These are phyloP conservation scores for Paratrimastix pyriformis DNA, from an alignment of 78 protist genomes.

Conservation along the genomic window DNA sequence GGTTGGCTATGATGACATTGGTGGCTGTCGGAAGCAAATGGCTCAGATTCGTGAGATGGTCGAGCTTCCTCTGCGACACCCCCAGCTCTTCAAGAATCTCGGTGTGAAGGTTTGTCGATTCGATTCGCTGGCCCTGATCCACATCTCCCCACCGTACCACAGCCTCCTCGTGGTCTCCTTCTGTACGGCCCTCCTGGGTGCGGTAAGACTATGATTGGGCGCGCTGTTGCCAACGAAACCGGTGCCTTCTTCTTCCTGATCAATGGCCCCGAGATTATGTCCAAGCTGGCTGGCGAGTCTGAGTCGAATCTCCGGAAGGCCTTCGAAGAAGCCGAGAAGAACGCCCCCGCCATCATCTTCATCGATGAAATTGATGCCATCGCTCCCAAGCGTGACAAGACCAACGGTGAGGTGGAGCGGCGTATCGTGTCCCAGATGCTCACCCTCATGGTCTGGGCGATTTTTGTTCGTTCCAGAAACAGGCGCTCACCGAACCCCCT, in stretches of 20 bases:
- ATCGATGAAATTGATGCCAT: slow-evolving; percentile 99
- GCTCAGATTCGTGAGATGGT: slow-evolving; percentile 97
- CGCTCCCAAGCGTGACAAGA: slow-evolving; percentile 99
- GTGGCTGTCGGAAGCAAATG: slow-evolving; percentile 96
- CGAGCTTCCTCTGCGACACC: slow-evolving; percentile 99
- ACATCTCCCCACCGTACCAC: too few species aligned
- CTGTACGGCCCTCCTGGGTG: slow-evolving; percentile 99
- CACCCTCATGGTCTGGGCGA: slow-evolving; percentile 98
- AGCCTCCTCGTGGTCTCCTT: slow-evolving; percentile 68
- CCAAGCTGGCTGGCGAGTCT: slow-evolving; percentile 98
- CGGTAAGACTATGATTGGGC: slow-evolving; percentile 99
- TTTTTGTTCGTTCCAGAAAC: too few species aligned
- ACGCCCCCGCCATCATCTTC: slow-evolving; percentile 97
- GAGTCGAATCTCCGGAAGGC: slow-evolving; percentile 96
- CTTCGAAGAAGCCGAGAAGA: slow-evolving; percentile 99
- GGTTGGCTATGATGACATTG: slow-evolving; percentile 98
- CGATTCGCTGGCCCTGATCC: too few species aligned
- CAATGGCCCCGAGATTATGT: slow-evolving; percentile 99
- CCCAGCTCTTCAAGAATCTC: slow-evolving; percentile 87
- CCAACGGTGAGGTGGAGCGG: slow-evolving; percentile 99
- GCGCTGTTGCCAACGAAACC: slow-evolving; percentile 99
- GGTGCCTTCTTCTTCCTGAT: slow-evolving; percentile 99
- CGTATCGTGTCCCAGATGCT: slow-evolving; percentile 98
- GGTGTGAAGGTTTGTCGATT: slow-evolving; percentile 99
- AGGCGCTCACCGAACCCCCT: too few species aligned